Conservation (phyloP, 768 basidiomycete species). For the Boletus fagicola region DNA sequence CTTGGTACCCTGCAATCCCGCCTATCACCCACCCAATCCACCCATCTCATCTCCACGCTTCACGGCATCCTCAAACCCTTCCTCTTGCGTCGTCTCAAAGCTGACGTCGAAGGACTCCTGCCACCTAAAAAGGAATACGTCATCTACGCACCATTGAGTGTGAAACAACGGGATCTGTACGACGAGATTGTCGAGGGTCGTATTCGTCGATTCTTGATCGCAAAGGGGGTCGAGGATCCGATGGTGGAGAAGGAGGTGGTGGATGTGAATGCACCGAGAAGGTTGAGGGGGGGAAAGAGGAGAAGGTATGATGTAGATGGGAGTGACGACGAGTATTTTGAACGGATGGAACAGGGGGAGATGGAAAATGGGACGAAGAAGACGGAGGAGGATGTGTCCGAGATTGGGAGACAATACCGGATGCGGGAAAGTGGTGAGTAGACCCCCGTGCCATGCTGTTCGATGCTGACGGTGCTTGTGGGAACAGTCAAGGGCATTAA, state of each 20-base stretch:
- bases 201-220: conserved; percentile 61
- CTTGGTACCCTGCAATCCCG: conserved; percentile 60
- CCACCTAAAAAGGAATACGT: conserved; percentile 96
- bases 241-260: conserved; percentile 25
- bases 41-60: conserved; percentile 70
- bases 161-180: conserved; percentile 81
- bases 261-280: conserved; percentile 33
- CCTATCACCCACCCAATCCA: conserved; percentile 56
- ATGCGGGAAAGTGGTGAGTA: conserved; percentile 58
- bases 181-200: conserved; percentile 72
- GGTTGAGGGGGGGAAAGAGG: conserved; percentile 35
- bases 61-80: conserved; percentile 95
- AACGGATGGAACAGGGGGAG: conserved; percentile 52
- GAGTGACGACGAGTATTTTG: conserved; percentile 64
- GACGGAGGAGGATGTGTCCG: conserved; percentile 48
- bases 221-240: conserved; percentile 29
- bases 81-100: conserved; percentile 87
- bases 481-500: conserved; percentile 75
- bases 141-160: conserved; percentile 84
- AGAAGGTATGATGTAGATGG: conserved; percentile 57
- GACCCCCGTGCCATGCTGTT: background rate
- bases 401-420: conserved; percentile 57
- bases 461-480: conserved; percentile 3
- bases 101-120: conserved; percentile 74
- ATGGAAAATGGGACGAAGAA: conserved; percentile 36